Conservation (phyloP, 192 early-diverging fungal genomes). For the Thamnidium elegans region DNA sequence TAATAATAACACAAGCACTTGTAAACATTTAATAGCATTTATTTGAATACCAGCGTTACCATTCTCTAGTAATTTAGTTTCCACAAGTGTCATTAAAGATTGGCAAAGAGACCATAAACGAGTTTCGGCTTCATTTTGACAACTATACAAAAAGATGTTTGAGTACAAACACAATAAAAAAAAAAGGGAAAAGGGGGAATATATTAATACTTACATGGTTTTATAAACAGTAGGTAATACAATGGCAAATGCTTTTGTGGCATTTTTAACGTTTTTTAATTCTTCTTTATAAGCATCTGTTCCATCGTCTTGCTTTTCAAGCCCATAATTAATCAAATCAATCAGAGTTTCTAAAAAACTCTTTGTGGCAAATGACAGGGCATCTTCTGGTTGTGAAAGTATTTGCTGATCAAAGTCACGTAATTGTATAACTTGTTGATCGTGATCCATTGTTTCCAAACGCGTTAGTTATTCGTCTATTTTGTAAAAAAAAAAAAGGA, state of each 20-base stretch:
- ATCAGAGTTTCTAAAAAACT: slow-evolving; percentile 26
- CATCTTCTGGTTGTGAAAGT: slow-evolving; percentile 19
- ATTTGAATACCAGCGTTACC: slow-evolving; percentile 35
- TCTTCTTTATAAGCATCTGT: slow-evolving; percentile 10
- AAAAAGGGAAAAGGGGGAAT: neutral
- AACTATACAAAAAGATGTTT: slow-evolving; percentile 16
- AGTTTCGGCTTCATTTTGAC: slow-evolving; percentile 35
- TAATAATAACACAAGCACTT: slow-evolving; percentile 31
- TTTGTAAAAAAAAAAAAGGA: neutral
- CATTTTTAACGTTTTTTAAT: slow-evolving; percentile 19
- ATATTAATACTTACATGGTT: slow-evolving; percentile 36
- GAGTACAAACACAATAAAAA: neutral
- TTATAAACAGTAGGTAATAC: slow-evolving; percentile 28
- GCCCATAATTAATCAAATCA: slow-evolving; percentile 13
- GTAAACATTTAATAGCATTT: slow-evolving; percentile 36
- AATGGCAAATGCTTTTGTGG: slow-evolving; percentile 31
- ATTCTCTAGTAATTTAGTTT: slow-evolving; percentile 20
- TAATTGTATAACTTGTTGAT: slow-evolving; percentile 19
- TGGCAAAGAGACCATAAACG: slow-evolving; percentile 29
- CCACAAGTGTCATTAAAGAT: slow-evolving; percentile 23
- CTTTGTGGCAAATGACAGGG: slow-evolving; percentile 29
- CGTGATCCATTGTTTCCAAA: slow-evolving; percentile 19
- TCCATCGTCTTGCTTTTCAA: slow-evolving; percentile 1
- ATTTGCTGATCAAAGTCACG: slow-evolving; percentile 29
- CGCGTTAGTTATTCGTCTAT: neutral